Conservation (phyloP, 2,329 filamentous ascomycete species). For the Akanthomyces dipterigenus region DNA sequence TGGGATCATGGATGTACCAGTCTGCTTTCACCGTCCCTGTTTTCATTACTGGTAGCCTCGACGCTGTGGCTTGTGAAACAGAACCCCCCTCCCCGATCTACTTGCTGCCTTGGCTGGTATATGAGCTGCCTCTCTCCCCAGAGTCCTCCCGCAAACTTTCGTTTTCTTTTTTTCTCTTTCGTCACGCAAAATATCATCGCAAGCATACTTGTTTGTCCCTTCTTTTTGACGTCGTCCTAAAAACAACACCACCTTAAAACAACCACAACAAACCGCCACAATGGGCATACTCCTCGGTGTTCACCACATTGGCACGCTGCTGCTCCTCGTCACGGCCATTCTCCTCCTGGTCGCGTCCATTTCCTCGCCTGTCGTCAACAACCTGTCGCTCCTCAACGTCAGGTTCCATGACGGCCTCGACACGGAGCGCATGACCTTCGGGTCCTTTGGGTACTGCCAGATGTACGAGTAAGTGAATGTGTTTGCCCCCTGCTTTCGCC, state of each 20-base stretch:
- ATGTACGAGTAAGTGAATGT: background rate
- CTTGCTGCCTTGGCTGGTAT: background rate
- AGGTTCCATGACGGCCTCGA: slow-evolving; percentile 33
- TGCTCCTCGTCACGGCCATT: slow-evolving; percentile 48
- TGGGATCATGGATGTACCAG: too few species aligned
- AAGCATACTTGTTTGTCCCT: background rate
- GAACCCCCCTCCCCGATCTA: background rate
- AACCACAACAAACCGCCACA: slow-evolving; percentile 18
- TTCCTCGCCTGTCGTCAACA: slow-evolving; percentile 50
- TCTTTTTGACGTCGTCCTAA: background rate
- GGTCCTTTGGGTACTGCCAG: slow-evolving; percentile 54
- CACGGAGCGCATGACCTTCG: slow-evolving; percentile 41
- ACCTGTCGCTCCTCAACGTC: slow-evolving; percentile 48
- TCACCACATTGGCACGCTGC: slow-evolving; percentile 51
- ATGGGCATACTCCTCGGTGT: slow-evolving; percentile 45
- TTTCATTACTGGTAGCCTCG: too few species aligned
- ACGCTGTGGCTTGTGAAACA: slow-evolving; percentile 7
- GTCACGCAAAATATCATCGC: slow-evolving; percentile 3
- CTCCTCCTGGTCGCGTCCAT: slow-evolving; percentile 53
- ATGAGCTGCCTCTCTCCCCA: slow-evolving; percentile 5
- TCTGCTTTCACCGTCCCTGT: too few species aligned
- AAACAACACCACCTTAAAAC: slow-evolving; percentile 1
- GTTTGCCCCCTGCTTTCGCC: background rate
- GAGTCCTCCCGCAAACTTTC: background rate
- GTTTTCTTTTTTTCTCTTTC: background rate